A percentile compares a stretch with the other conserved stretches of the same genome.
Conservation (phyloP, 352 stramenopile species). For the Pythium myriotylum region DNA sequence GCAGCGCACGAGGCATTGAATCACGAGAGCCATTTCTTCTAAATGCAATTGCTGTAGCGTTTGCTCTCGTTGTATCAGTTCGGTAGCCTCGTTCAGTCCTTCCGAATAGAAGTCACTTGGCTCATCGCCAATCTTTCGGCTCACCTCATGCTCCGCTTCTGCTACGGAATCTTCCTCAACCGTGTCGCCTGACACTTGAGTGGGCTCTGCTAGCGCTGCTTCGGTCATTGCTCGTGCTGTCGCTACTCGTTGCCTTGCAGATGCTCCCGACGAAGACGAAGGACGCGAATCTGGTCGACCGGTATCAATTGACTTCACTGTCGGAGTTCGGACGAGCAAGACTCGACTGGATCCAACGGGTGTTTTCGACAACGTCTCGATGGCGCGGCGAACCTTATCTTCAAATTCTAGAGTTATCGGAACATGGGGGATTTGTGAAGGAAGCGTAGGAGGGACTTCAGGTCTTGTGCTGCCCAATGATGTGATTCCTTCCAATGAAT, state of each 20-base stretch:
- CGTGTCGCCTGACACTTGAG: not conserved
- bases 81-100: constrained; percentile 4
- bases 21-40: constrained; percentile 32
- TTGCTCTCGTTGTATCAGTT: constrained; percentile 7
- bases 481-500: too few species aligned
- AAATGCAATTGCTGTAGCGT: constrained; percentile 14
- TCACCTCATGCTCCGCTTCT: too few species aligned
- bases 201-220: not conserved
- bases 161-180: not conserved
- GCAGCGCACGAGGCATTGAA: constrained; percentile 47
- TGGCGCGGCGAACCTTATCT: constrained; percentile 52
- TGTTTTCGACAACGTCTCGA: constrained; percentile 46
- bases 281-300: constrained; percentile 1
- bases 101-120: not conserved
- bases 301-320: constrained; percentile 24
- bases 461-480: too few species aligned
- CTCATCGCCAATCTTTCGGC: too few species aligned
- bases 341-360: constrained; percentile 46
- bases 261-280: constrained; percentile 15
- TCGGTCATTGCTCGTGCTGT: constrained; percentile 6
- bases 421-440: constrained; percentile 1
- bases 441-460: not conserved
- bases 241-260: constrained; percentile 4
- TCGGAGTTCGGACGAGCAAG: constrained; percentile 45
- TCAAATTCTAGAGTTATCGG: constrained; percentile 52